These are phyloP conservation scores for Blastocladiella emersonii DNA, from an alignment of 371 early-diverging fungal species.

Conservation along the genomic window DNA sequence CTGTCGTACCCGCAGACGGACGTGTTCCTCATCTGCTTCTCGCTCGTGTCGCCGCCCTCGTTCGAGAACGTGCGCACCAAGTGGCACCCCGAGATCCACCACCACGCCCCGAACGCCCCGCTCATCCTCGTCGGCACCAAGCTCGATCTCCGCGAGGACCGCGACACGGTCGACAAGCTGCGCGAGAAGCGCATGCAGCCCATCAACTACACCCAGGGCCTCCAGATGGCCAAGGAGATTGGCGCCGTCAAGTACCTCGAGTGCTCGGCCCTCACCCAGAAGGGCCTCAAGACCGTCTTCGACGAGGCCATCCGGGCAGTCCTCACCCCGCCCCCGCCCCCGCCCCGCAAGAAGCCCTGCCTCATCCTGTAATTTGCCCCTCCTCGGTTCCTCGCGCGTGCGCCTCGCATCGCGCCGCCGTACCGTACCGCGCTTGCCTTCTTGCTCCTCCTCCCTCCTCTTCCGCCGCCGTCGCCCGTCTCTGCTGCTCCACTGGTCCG, in stretches of 20 bases:
- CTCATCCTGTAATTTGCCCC: slow-evolving; percentile 51
- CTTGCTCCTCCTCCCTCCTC: too few species aligned
- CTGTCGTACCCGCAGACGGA: slow-evolving; percentile 81
- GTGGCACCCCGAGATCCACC: slow-evolving; percentile 52
- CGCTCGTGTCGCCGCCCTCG: slow-evolving; percentile 55
- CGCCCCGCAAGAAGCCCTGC: slow-evolving; percentile 52
- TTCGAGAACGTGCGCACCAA: slow-evolving; percentile 70
- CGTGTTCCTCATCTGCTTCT: slow-evolving; percentile 76
- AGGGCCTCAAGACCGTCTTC: slow-evolving; percentile 95
- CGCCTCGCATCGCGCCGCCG: too few species aligned
- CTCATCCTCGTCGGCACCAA: slow-evolving; percentile 59
- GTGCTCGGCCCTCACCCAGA: slow-evolving; percentile 96
- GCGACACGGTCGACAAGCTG: slow-evolving; percentile 39
- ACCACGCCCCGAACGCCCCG: slow-evolving; percentile 43
- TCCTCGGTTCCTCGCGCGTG: too few species aligned
- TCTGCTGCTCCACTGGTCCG: too few species aligned
- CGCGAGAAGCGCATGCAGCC: slow-evolving; percentile 76
- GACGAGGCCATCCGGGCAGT: slow-evolving; percentile 97
- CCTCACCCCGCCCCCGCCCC: slow-evolving; percentile 46
- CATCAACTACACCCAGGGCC: slow-evolving; percentile 76
- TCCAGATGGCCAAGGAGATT: slow-evolving; percentile 82
- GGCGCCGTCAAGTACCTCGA: slow-evolving; percentile 87
- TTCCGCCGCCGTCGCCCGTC: too few species aligned
- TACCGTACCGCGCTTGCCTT: too few species aligned
- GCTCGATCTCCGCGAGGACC: slow-evolving; percentile 45